phyloP scores from a whole-genome alignment of 768 basidiomycete genomes.

The Agaricus subrufescens region DNA sequence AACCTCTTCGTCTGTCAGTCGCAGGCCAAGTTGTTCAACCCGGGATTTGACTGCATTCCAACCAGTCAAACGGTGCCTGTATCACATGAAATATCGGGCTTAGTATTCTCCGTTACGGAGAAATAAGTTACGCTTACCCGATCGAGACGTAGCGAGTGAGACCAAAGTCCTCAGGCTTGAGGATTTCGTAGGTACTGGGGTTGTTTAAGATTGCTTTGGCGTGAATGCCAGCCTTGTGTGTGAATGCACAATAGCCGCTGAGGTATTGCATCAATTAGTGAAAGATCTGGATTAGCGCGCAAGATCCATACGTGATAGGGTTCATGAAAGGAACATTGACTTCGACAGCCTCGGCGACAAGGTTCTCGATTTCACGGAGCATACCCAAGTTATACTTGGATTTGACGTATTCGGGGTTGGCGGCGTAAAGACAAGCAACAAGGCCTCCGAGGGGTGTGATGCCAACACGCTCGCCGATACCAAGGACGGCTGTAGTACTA shows the following conservation, averaged over 20 bases:
- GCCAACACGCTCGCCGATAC: conserved; percentile 98
- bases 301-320: conserved; percentile 69
- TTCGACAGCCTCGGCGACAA: conserved; percentile 98
- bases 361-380: conserved; percentile 98
- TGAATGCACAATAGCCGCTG: conserved; percentile 99
- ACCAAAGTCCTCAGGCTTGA: conserved; percentile 99
- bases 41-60: conserved; percentile 99
- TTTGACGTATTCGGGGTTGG: conserved; percentile 99
- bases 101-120: not conserved
- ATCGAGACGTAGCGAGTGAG: conserved; percentile 97
- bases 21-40: conserved; percentile 92
- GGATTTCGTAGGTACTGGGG: conserved; percentile 97
- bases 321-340: conserved; percentile 98
- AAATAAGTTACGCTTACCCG: conserved; percentile 45
- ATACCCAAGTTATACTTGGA: conserved; percentile 96
- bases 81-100: not conserved
- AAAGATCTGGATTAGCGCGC: not conserved
- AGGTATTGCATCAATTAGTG: conserved; percentile 6
- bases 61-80: conserved; percentile 88
- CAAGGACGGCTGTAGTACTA: conserved; percentile 69
- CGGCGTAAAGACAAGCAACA: conserved; percentile 93
- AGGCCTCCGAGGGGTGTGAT: conserved; percentile 98
- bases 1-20: conserved; percentile 86
- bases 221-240: conserved; percentile 99
- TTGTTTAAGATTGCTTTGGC: conserved; percentile 98